phyloP scores from a whole-genome alignment of 1,139 yeast species.

The Ogataea hybrid region DNA sequence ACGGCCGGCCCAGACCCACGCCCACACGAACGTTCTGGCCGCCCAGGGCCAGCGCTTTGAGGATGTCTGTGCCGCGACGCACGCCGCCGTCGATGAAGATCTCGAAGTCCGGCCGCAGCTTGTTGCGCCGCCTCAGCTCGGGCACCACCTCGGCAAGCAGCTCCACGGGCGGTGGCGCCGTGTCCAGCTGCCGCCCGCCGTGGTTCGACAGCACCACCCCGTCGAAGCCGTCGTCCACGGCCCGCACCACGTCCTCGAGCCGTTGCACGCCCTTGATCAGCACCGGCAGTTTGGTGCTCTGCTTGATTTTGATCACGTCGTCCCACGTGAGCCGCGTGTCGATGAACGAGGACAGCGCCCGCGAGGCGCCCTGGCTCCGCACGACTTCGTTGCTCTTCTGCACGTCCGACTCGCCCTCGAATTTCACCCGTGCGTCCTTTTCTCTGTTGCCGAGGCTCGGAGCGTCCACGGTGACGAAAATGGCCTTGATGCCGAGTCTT shows the following conservation, averaged over 20 bases:
- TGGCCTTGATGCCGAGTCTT: conserved; percentile 69
- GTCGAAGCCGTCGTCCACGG: conserved; percentile 59
- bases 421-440: conserved; percentile 54
- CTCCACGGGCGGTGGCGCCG: conserved; percentile 66
- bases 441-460: conserved; percentile 95
- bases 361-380: conserved; percentile 79
- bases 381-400: conserved; percentile 49
- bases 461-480: conserved; percentile 90
- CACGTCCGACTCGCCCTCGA: conserved; percentile 55
- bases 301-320: conserved; percentile 55
- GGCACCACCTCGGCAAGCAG: conserved; percentile 64
- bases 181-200: conserved; percentile 79
- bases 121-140: conserved; percentile 42
- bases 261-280: conserved; percentile 71
- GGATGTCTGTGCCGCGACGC: conserved; percentile 67
- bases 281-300: conserved; percentile 60
- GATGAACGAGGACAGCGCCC: conserved; percentile 81
- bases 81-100: conserved; percentile 75
- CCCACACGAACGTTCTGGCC: conserved; percentile 79
- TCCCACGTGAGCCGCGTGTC: conserved; percentile 76
- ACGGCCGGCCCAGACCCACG: conserved; percentile 79
- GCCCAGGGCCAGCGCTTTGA: conserved; percentile 72
- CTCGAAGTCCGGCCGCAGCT: conserved; percentile 54
- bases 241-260: conserved; percentile 62
- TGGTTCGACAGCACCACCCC: conserved; percentile 75